Evolutionary conservation across 768 basidiomycete species (phyloP).

Genomic region (Pholiota microspora): DNA sequence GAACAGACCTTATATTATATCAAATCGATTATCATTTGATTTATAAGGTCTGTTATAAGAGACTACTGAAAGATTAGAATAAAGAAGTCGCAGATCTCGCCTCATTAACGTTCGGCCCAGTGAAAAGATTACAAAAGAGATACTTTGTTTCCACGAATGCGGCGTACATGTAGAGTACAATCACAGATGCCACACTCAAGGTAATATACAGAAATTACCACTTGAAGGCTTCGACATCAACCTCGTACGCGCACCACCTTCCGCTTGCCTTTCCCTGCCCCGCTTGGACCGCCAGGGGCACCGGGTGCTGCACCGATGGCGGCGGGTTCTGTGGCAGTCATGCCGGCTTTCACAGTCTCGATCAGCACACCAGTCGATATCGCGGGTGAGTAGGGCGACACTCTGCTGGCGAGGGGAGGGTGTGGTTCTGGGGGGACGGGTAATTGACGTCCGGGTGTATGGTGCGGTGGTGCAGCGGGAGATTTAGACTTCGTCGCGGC

Average conservation of each 20-base stretch:
- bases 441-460: constrained; percentile 39
- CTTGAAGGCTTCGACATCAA: constrained; percentile 21
- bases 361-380: constrained; percentile 76
- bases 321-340: constrained; percentile 59
- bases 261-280: constrained; percentile 68
- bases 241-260: constrained; percentile 77
- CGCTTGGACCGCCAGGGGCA: constrained; percentile 19
- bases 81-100: too few relatives aligned
- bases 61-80: too few relatives aligned
- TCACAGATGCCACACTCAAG: not conserved
- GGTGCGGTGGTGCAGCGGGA: constrained; percentile 20
- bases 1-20: too few relatives aligned
- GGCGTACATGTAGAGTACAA: not conserved
- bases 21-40: too few relatives aligned
- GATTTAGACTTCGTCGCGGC: constrained; percentile 44
- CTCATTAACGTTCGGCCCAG: too few relatives aligned
- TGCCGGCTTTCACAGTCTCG: constrained; percentile 82
- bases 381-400: constrained; percentile 80
- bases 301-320: constrained; percentile 33
- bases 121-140: not conserved
- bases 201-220: not conserved
- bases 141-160: not conserved
- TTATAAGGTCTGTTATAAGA: too few relatives aligned
- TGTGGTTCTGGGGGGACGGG: constrained; percentile 77
- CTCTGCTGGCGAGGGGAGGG: constrained; percentile 68